Evolutionary conservation across 768 basidiomycete genomes (phyloP), one percentile per base, ranked within the genome.

Genomic region (Lanmaoa rubissima): DNA sequence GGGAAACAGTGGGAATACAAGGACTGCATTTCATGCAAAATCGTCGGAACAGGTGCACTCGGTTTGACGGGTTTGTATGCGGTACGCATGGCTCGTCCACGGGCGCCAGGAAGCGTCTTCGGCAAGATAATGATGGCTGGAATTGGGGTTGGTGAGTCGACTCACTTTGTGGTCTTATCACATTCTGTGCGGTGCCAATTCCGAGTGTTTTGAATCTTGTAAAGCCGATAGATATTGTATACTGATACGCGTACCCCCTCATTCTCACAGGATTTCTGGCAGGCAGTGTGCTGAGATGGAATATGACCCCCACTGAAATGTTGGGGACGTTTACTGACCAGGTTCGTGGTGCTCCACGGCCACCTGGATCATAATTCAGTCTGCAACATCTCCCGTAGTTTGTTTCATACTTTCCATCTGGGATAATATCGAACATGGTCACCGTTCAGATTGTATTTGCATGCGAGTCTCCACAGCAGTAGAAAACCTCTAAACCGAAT

Each of bases 21-120:
- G 46, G 86, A 90, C 41, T 91, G 88, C 58, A 63, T 88, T n/a
- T 78, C 85, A 1, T 91, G 90, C 68, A 81, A 82, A 41, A 73
- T 90, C 52, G 80, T 88, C 40, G 88, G 88, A 19, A 81, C 87
- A 0, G 83, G 75, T 32, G 82, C 85, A 2, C 78, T 90, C 6
- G 82, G 78, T 21, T 79, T 79, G 5, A 79, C 83, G 5, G 88
- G 90, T 6, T 58, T 84, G 26, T 90, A 91, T 65, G 87, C 89
- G 2, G 70, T 91, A 28, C 78, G 79, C 68, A 79, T 82, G 75
- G 80, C 87, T 28, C 83, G 88, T 46, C 76, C 79, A 26, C 75
- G 76, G 42, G 85, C 85, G 12, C 86, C 83, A 9, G 87, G 88
- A 6, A 82, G 81, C 2, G 69, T 77, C 5, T 65, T 77, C 28